Base-by-base conservation (phyloP, 2,329 filamentous ascomycete species). In the Uncinocarpus reesii region DNA sequence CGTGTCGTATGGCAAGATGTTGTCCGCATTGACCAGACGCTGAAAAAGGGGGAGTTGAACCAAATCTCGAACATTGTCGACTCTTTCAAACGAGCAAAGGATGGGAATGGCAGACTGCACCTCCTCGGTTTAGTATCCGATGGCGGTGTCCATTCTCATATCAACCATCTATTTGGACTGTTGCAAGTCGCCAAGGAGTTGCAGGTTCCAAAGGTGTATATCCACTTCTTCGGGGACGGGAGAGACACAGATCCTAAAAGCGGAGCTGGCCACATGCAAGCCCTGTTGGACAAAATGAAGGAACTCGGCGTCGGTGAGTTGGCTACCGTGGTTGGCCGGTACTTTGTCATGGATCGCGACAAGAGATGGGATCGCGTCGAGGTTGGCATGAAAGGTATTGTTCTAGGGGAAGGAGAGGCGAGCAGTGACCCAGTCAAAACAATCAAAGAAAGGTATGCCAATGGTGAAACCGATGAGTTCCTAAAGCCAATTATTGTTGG, bases 321-420 rank as follows among this genome's bases (percentile, higher is more conserved):
- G 56, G 90, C 86, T 26, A 95, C 92, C 31, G 79, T 96, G 41
- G 90, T 96, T 52, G 92, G 92, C 52, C 82, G 90, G 58, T 98
- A 96, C 81, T 98, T 86, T 69, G 87, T 88, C 70, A 98, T 98
- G 92, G 92, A 98, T 75, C 89, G 92, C 58, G 92, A 98, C 69
- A 96, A 96, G 86, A 81, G 92, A 67, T 98, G 92, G 92, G 92
- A 98, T 64, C 80, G 92, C 64, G 76, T 95, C 57, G 86, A 95
- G 74, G 61, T 95, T 58, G 92, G 84, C 57, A 74, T 98, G 65
- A 90, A 92, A 71, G 92, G 86, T 52, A 65, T 98, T 59, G 73
- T 95, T 38, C 73, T 78, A 10, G 90, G 92, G 52, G 86, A 95
- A 68, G 92, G 92, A 51, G 88, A 95, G 69, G 78, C 81, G 52